Conservation (phyloP, 768 basidiomycete genomes). For the Pholiota molesta region DNA sequence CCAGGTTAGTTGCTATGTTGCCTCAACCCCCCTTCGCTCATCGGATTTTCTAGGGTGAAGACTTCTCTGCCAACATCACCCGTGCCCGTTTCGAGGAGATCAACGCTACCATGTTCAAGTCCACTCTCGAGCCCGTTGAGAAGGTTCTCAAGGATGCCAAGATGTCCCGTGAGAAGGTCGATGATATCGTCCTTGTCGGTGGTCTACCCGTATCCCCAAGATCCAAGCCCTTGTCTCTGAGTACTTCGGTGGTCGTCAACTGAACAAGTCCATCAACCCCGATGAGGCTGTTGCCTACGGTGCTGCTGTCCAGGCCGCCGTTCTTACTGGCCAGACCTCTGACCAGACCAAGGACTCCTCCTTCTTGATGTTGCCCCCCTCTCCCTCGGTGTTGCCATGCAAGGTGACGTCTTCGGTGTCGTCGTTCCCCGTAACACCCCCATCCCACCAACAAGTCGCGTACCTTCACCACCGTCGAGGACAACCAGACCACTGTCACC, state of each 20-base stretch:
- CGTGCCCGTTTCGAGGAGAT: conserved; percentile 98
- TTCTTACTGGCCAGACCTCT: conserved; percentile 96
- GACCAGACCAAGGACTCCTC: conserved; percentile 97
- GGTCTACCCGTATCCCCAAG: conserved; percentile 98
- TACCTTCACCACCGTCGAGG: conserved; percentile 99
- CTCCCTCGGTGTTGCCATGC: conserved; percentile 99
- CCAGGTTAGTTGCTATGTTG: conserved; percentile 8
- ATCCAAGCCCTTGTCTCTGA: conserved; percentile 78
- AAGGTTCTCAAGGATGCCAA: conserved; percentile 98
- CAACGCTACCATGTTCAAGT: conserved; percentile 93
- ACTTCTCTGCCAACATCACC: conserved; percentile 98
- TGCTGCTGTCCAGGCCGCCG: conserved; percentile 98
- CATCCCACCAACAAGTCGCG: conserved; percentile 98
- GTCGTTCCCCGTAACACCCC: conserved; percentile 99
- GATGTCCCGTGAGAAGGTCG: conserved; percentile 94
- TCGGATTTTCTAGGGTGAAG: conserved; percentile 79
- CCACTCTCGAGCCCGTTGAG: conserved; percentile 94
- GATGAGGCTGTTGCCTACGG: conserved; percentile 99
- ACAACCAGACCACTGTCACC: conserved; percentile 99
- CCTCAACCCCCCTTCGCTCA: not conserved
- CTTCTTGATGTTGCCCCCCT: conserved; percentile 93
- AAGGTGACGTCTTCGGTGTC: conserved; percentile 99
- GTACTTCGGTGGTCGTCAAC: conserved; percentile 99
- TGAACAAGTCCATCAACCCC: conserved; percentile 99
- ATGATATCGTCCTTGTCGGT: conserved; percentile 98